Evolutionary conservation across 140 eudicot genomes (phyloP).

Genomic region (Ambrosia hybrid): DNA sequence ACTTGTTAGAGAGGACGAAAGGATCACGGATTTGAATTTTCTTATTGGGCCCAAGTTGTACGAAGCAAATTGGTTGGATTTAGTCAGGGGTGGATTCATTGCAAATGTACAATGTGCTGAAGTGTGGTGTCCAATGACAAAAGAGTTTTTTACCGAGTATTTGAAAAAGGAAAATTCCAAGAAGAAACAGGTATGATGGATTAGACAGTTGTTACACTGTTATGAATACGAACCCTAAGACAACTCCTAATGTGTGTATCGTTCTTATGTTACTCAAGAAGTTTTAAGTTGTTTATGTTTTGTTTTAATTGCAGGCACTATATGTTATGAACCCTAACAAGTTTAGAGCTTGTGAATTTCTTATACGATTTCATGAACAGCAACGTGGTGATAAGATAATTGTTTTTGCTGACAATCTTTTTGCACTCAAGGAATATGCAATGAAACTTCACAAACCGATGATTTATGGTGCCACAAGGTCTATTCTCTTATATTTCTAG

Average conservation of each 20-base stretch:
- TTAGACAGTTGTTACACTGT: neutral
- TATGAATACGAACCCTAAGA: too few relatives aligned
- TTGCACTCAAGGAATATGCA: slow-evolving; percentile 90
- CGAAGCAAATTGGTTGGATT: slow-evolving; percentile 97
- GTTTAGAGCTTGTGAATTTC: slow-evolving; percentile 93
- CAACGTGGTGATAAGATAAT: slow-evolving; percentile 93
- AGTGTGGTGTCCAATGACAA: slow-evolving; percentile 99
- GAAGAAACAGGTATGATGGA: slow-evolving; percentile 67
- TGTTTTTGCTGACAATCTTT: slow-evolving; percentile 92
- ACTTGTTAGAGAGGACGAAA: slow-evolving; percentile 94
- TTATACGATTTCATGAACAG: slow-evolving; percentile 84
- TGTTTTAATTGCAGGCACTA: slow-evolving; percentile 57
- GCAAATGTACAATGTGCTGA: slow-evolving; percentile 98
- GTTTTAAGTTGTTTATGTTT: slow-evolving; percentile 1
- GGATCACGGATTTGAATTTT: slow-evolving; percentile 91
- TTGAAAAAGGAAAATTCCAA: slow-evolving; percentile 82
- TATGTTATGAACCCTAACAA: slow-evolving; percentile 98
- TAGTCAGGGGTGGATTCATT: slow-evolving; percentile 90
- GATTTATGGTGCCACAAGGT: slow-evolving; percentile 99
- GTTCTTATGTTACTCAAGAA: neutral
- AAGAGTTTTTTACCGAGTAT: slow-evolving; percentile 97
- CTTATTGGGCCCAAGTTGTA: slow-evolving; percentile 95
- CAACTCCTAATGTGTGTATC: neutral
- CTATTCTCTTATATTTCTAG: neutral
- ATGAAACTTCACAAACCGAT: slow-evolving; percentile 84